Evolutionary conservation across 768 basidiomycete species (phyloP).

Genomic region (Dictyophora rubrovolvata): DNA sequence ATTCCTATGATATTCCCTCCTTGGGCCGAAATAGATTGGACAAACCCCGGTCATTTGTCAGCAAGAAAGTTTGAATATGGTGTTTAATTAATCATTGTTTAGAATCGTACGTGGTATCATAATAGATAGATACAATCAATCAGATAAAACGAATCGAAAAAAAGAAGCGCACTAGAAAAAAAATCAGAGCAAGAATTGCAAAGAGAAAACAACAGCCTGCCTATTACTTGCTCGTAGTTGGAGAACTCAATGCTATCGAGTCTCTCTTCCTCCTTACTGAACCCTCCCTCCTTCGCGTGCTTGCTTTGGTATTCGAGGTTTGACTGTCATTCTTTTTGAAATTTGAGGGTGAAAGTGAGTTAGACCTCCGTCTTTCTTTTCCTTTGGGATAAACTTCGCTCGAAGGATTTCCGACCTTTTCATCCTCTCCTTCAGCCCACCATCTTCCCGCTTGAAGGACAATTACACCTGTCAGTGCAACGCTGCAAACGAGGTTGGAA

Average conservation of each 20-base stretch:
- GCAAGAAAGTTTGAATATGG: not conserved
- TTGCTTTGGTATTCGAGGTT: not conserved
- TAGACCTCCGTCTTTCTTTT: not conserved
- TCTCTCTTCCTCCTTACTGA: not conserved
- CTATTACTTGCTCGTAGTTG: too few relatives aligned
- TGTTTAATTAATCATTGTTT: not conserved
- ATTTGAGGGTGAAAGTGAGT: not conserved
- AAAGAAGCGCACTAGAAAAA: not conserved
- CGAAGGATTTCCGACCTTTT: not conserved
- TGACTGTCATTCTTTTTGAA: not conserved
- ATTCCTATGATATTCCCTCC: constrained; percentile 47
- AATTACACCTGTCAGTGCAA: constrained; percentile 79
- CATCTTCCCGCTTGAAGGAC: constrained; percentile 74
- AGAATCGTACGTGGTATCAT: not conserved
- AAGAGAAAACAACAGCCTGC: too few relatives aligned
- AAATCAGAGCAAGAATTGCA: too few relatives aligned
- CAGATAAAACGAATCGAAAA: not conserved
- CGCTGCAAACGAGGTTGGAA: constrained; percentile 76
- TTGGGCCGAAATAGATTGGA: constrained; percentile 31
- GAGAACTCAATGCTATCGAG: not conserved
- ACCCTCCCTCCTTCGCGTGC: not conserved
- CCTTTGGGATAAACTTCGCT: not conserved
- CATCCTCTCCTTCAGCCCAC: constrained; percentile 73
- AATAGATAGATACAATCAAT: not conserved
- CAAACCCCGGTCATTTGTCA: not conserved